phyloP scores from a whole-genome alignment of 1,139 yeast genomes.

The Pichia sp. region DNA sequence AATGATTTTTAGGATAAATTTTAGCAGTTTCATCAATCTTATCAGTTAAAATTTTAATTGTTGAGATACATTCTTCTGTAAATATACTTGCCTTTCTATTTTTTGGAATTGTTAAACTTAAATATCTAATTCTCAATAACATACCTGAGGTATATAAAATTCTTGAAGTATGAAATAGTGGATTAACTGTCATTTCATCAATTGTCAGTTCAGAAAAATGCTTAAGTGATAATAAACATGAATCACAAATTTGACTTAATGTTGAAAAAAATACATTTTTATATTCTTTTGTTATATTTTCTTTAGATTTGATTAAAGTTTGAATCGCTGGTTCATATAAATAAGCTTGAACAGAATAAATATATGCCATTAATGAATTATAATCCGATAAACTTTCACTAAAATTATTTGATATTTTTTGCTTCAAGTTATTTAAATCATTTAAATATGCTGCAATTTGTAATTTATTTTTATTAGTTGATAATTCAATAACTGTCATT shows the following conservation, averaged over 20 bases:
- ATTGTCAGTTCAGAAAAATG: slow-evolving; percentile 41
- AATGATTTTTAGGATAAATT: slow-evolving; percentile 42
- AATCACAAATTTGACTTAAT: slow-evolving; percentile 46
- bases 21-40: slow-evolving; percentile 35
- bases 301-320: slow-evolving; percentile 16
- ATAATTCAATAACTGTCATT: slow-evolving; percentile 21
- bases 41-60: slow-evolving; percentile 40
- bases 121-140: slow-evolving; percentile 52
- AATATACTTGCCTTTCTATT: slow-evolving; percentile 41
- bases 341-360: slow-evolving; percentile 65
- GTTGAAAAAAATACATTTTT: slow-evolving; percentile 32
- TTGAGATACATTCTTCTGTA: slow-evolving; percentile 42
- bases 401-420: slow-evolving; percentile 27
- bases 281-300: slow-evolving; percentile 18
- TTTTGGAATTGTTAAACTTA: slow-evolving; percentile 49
- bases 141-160: slow-evolving; percentile 64
- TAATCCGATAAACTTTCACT: slow-evolving; percentile 30
- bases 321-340: slow-evolving; percentile 51
- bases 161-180: slow-evolving; percentile 58
- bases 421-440: slow-evolving; percentile 35
- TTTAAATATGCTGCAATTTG: slow-evolving; percentile 39
- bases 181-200: slow-evolving; percentile 47
- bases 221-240: slow-evolving; percentile 49
- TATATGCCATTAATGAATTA: slow-evolving; percentile 43
- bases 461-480: slow-evolving; percentile 30